Evolutionary conservation across 805 yeast species (phyloP).

Genomic region (Starmerella asiatica): DNA sequence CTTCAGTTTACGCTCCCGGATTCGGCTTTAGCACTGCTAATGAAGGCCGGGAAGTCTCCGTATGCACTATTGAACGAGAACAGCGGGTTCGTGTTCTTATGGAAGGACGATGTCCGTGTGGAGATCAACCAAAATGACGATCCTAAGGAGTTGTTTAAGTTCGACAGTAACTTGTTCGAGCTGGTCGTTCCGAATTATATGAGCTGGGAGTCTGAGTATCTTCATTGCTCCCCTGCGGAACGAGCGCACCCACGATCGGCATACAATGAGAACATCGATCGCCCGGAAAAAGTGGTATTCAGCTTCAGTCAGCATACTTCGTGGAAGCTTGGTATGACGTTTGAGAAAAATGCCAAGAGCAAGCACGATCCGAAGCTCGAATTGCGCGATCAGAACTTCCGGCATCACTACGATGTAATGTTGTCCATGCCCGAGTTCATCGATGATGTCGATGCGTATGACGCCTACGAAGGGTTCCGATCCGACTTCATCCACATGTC

Average conservation of each 20-base stretch:
- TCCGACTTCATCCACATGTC: constrained; percentile 72
- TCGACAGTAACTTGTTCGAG: constrained; percentile 46
- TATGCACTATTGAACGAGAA: constrained; percentile 51
- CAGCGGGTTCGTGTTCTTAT: constrained; percentile 67
- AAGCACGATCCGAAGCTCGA: constrained; percentile 21
- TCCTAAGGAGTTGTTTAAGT: constrained; percentile 52
- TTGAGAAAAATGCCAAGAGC: constrained; percentile 45
- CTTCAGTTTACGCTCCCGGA: constrained; percentile 39
- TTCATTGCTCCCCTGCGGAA: constrained; percentile 20
- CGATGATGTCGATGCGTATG: constrained; percentile 41
- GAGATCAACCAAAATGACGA: constrained; percentile 52
- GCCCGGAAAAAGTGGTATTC: constrained; percentile 38
- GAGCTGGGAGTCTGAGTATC: constrained; percentile 29
- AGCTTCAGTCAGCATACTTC: constrained; percentile 50
- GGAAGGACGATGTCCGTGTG: constrained; percentile 49
- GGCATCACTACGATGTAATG: constrained; percentile 50
- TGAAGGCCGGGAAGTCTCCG: constrained; percentile 69
- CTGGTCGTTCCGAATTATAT: constrained; percentile 70
- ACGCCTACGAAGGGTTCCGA: constrained; percentile 68
- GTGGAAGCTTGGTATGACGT: constrained; percentile 67
- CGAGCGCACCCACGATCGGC: constrained; percentile 23
- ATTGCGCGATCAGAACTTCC: constrained; percentile 34
- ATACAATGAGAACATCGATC: constrained; percentile 18
- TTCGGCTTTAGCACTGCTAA: constrained; percentile 29
- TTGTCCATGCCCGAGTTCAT: constrained; percentile 46